Base-by-base conservation (phyloP, 2,329 filamentous ascomycete genomes). In the Rhynchosporium agropyri region DNA sequence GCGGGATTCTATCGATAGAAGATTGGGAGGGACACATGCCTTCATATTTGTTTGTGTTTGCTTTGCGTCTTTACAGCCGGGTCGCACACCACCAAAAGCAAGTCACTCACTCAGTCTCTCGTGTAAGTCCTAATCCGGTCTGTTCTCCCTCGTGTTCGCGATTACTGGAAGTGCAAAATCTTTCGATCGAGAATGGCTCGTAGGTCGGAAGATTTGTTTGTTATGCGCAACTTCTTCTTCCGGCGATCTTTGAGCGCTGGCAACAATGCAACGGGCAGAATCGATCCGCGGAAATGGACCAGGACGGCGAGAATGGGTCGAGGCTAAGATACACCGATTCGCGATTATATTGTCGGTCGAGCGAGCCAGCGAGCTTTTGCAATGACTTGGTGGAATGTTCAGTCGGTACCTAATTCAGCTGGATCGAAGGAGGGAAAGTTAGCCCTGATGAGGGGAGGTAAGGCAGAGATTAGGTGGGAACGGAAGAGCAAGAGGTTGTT, bases 11-110 rank as follows among this genome's bases (percentile, higher is more conserved):
- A 45, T 33, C 31, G 29, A 38, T 45, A 38, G 42, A 28, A 45
- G 40, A 40, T 51, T 28, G 33, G 42, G 13, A 48, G 49, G 42
- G 33, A 51, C 28, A 61, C 63, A 29, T 42, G 71, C 70, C 70
- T 72, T 72, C 70, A 72, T 72, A 57, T 67, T 55, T 71, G 70
- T 64, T 55, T 65, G 50, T 61, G 56, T 60, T 56, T 64, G 59
- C 62, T 65, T 62, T 68, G 49, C 64, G 61, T 69, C 63, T 66
- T 66, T 55, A 15, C 43, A 55, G 38, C 29, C 38, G 36, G 51
- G 66, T 65, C 63, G 62, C 67, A 65, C 59, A 58, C 63, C 58
- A 57, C 54, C 51, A 61, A 64, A 62, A 66, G 53, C 54, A 63
- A 20, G 20, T 20, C 20, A 20, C 20, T 20, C 20, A 20, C 20